Base-by-base conservation (phyloP, 1,284 basidiomycete species). In the Ustilago tritici region DNA sequence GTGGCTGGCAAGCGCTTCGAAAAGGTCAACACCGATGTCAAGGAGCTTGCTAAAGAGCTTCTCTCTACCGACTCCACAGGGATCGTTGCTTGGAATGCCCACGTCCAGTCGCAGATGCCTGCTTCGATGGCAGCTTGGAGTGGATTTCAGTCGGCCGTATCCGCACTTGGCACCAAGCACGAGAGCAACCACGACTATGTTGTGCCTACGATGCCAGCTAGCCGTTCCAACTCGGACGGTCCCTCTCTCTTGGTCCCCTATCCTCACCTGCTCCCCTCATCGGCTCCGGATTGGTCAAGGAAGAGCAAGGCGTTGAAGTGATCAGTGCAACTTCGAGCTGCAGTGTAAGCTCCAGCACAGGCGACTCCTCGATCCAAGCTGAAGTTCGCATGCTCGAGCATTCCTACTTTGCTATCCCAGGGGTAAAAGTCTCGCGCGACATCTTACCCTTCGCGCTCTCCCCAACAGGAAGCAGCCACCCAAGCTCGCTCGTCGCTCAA, bases 71-170 rank as follows among this genome's bases (percentile, higher is more conserved):
- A 76, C 55, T 32, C 47, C 17, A 61, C 56, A 2, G 73, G 69
- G 15, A 76, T 76, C 23, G 55, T 67, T 5, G 73, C 73, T 0
- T 76, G 73, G 73, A 76, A 76, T 35, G 73, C 69, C 0, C 68
- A 76, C 38, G 73, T 76, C 2, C 73, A 71, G 35, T 71, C 73
- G 15, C 65, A 71, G 50, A 15, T 65, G 40, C 64, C 62, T 8
- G 69, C 57, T 4, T 58, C 58, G 8, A 58, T 76, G 65, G 49
- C 54, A n/a, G 41, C 57, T 12, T 76, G 73, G 73, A 53, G 49
- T 19, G 72, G 72, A 8, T 76, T 76, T 40, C 52, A 61, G 0
- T 36, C 52, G 10, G 23, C 28, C 31, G 8, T 14, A 17, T 46
- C 43, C 11, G 52, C n/a, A 3, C 49, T n/a, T 15, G 52, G n/a